These are phyloP conservation scores for Emydomyces testavorans DNA, from an alignment of 2,329 filamentous ascomycete species.

Conservation along the genomic window DNA sequence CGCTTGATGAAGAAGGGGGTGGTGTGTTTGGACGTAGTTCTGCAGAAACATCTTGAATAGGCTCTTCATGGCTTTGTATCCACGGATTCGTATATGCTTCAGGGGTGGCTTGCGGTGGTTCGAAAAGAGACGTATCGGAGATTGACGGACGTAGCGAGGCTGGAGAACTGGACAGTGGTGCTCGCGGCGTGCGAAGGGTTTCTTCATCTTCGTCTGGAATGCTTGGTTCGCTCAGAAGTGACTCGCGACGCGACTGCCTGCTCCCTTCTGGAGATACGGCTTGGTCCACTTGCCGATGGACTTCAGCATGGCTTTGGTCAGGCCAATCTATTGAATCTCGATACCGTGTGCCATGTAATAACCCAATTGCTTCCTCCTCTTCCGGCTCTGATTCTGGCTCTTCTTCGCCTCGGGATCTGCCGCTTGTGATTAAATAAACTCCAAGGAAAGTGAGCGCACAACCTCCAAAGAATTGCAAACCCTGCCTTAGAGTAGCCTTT, in stretches of 20 bases:
- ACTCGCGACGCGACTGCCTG: conserved; percentile 24
- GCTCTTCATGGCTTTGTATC: conserved; percentile 14
- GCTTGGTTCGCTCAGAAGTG: conserved; percentile 23
- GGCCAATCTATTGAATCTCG: conserved; percentile 25
- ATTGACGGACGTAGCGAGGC: conserved; percentile 28
- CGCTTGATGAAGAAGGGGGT: conserved; percentile 24
- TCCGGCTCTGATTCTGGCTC: conserved; percentile 53
- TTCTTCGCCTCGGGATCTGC: conserved; percentile 49
- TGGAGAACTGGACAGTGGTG: conserved; percentile 24
- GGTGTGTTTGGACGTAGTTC: conserved; percentile 15
- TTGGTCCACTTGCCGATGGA: neutral
- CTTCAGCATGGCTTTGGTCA: neutral
- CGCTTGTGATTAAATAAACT: conserved; percentile 93
- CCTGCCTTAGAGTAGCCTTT: conserved; percentile 59
- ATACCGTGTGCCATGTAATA: conserved; percentile 31
- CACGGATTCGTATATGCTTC: conserved; percentile 31
- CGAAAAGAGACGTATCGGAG: conserved; percentile 23
- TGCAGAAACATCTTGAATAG: neutral
- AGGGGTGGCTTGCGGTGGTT: conserved; percentile 20
- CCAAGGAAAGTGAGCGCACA: conserved; percentile 89
- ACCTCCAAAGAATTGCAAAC: conserved; percentile 75
- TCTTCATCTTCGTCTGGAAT: conserved; percentile 24
- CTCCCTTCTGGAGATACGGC: neutral
- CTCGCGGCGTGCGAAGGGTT: conserved; percentile 25
- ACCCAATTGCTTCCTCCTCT: conserved; percentile 45